Percentiles rank a stretch among this genome's conserved stretches.
Evolutionary conservation across 768 basidiomycete genomes (phyloP).

Genomic region (Hemileccinum rubropunctum): DNA sequence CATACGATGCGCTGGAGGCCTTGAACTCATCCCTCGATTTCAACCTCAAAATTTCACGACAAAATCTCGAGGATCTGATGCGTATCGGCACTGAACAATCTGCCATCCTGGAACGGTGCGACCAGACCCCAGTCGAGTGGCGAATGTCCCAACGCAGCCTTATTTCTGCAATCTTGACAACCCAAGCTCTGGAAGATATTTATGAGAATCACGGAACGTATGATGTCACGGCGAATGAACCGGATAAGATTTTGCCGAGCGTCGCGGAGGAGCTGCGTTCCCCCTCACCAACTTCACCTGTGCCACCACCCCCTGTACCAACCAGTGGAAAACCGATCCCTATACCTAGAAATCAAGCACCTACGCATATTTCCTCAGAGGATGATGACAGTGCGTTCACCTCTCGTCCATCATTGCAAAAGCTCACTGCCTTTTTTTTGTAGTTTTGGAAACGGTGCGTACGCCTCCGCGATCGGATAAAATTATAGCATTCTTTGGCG

Average conservation of each 20-base stretch:
- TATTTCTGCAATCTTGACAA: constrained; percentile 24
- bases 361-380: constrained; percentile 4
- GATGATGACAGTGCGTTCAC: constrained; percentile 16
- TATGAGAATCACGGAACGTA: constrained; percentile 13
- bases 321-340: constrained; percentile 7
- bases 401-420: neutral
- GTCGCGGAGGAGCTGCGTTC: constrained; percentile 1
- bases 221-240: constrained; percentile 9
- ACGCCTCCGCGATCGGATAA: constrained; percentile 34
- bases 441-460: constrained; percentile 16
- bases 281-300: neutral
- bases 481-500: constrained; percentile 50
- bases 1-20: constrained; percentile 30
- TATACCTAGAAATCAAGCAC: neutral
- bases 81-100: constrained; percentile 40
- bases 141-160: constrained; percentile 43
- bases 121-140: constrained; percentile 45
- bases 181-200: constrained; percentile 17
- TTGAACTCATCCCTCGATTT: constrained; percentile 30
- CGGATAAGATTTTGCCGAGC: constrained; percentile 10
- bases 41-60: constrained; percentile 35
- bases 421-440: neutral
- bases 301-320: constrained; percentile 14
- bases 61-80: constrained; percentile 39
- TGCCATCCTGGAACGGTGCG: constrained; percentile 34